Conservation (phyloP, 2,329 filamentous ascomycete species). For the Aspergillus sp. region DNA sequence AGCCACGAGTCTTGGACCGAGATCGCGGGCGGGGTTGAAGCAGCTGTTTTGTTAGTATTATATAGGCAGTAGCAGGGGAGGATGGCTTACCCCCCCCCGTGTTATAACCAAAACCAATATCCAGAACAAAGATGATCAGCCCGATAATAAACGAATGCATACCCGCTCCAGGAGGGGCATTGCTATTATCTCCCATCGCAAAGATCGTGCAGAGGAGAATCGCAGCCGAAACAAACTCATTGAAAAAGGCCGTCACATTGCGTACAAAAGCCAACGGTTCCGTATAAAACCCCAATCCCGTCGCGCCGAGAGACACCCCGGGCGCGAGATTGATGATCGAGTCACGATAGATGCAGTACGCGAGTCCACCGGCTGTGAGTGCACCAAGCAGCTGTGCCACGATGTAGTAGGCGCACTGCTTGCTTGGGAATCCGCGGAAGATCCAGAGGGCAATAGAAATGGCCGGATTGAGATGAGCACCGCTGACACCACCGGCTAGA, state of each 20-base stretch:
- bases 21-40: constrained; percentile 32
- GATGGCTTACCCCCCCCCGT: constrained; percentile 26
- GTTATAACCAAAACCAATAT: constrained; percentile 26
- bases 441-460: constrained; percentile 34
- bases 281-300: constrained; percentile 9
- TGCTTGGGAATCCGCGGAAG: constrained; percentile 31
- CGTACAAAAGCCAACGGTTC: constrained; percentile 20
- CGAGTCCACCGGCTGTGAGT: constrained; percentile 27
- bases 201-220: constrained; percentile 28
- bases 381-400: constrained; percentile 31
- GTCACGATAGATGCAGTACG: constrained; percentile 33
- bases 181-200: constrained; percentile 38
- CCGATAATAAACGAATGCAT: constrained; percentile 31
- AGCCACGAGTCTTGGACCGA: constrained; percentile 29
- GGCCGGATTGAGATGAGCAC: constrained; percentile 46
- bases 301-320: constrained; percentile 5
- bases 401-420: constrained; percentile 22
- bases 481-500: constrained; percentile 42
- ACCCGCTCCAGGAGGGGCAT: constrained; percentile 40
- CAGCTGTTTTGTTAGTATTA: constrained; percentile 9
- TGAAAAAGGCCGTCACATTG: constrained; percentile 30
- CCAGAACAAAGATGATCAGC: constrained; percentile 7
- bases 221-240: constrained; percentile 31
- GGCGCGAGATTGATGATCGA: constrained; percentile 22
- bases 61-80: too few relatives aligned